Conservation (phyloP, 352 stramenopile species). For the Phytopythium litorale region DNA sequence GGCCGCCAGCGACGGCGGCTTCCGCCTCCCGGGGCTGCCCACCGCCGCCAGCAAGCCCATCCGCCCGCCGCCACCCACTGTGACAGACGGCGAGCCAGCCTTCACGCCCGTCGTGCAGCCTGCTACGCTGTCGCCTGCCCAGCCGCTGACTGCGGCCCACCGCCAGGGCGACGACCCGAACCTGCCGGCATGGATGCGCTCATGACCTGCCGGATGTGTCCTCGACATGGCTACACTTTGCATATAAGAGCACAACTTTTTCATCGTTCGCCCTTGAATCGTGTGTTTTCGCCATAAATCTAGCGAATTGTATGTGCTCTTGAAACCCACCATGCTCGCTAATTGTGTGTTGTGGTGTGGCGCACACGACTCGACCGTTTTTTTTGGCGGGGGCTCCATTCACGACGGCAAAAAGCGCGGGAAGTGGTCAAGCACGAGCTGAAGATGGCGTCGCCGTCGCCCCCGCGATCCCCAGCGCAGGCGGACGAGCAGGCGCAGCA, state of each 20-base stretch:
- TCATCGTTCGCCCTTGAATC: neutral
- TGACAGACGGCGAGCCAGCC: neutral
- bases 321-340: neutral
- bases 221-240: neutral
- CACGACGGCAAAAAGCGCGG: neutral
- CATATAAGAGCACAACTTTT: neutral
- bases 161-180: slow-evolving; percentile 10
- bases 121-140: neutral
- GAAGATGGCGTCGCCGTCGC: slow-evolving; percentile 4
- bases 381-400: neutral
- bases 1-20: neutral
- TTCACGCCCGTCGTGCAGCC: slow-evolving; percentile 26
- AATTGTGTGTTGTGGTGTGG: neutral
- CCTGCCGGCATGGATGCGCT: slow-evolving; percentile 27
- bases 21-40: slow-evolving; percentile 2
- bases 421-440: neutral
- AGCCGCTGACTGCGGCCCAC: neutral
- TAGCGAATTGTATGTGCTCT: neutral
- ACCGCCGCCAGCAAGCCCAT: neutral
- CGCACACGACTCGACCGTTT: neutral
- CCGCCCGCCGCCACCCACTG: neutral
- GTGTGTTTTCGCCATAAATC: neutral
- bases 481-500: neutral
- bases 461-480: neutral
- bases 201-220: neutral